Percentiles rank a stretch among this genome's conserved stretches.
Conservation (phyloP, 2,329 filamentous ascomycete genomes). For the Colletotrichum somersetense region DNA sequence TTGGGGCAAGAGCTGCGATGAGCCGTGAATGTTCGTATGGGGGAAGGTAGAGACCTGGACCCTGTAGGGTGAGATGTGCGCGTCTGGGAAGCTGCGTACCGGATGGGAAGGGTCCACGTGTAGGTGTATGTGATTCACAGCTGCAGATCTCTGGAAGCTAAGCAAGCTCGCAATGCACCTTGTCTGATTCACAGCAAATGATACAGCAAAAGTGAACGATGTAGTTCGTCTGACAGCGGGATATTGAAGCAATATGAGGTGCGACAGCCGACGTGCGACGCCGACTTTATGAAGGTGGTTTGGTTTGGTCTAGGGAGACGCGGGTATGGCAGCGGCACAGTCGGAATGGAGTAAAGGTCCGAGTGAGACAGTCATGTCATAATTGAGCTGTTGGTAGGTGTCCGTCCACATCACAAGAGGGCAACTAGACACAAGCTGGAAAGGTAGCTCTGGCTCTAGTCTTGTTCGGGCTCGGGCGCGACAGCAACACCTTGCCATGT, state of each 20-base stretch:
- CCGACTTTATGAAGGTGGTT: constrained; percentile 28
- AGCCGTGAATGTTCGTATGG: neutral
- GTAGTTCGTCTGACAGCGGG: neutral
- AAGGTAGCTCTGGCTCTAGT: constrained; percentile 33
- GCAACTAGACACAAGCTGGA: constrained; percentile 14
- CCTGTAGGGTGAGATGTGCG: constrained; percentile 8
- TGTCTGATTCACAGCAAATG: constrained; percentile 2
- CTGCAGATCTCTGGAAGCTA: constrained; percentile 4
- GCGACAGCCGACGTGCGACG: constrained; percentile 31
- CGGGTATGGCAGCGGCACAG: constrained; percentile 8
- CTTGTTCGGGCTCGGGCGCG: neutral
- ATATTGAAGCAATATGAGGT: constrained; percentile 23
- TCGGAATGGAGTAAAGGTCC: constrained; percentile 16
- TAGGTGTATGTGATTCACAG: constrained; percentile 10
- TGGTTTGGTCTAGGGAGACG: constrained; percentile 8
- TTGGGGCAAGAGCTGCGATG: constrained; percentile 1
- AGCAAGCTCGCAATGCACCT: constrained; percentile 19
- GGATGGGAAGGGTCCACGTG: neutral
- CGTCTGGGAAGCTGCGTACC: neutral
- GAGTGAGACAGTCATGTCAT: constrained; percentile 42
- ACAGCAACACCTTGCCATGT: no score
- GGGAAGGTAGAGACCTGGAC: constrained; percentile 13
- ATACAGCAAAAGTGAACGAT: neutral
- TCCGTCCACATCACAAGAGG: constrained; percentile 22
- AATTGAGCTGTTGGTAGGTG: constrained; percentile 24